These are phyloP conservation scores for Quercus tomentella DNA, from an alignment of 331 rosid genomes.

Conservation along the genomic window DNA sequence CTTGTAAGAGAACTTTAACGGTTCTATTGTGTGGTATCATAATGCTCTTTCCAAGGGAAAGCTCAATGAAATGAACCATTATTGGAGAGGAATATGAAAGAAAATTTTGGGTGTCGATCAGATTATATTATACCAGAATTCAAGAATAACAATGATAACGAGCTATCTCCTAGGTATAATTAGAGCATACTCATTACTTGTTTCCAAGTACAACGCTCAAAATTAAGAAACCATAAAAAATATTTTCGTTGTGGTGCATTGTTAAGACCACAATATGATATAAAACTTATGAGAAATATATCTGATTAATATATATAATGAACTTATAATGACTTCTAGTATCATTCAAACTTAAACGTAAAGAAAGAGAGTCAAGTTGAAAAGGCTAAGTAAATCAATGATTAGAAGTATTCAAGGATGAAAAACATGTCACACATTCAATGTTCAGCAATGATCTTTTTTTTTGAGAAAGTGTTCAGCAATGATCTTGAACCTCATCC, in stretches of 20 bases:
- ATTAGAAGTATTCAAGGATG: background rate
- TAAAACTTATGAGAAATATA: background rate
- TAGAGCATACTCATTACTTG: background rate
- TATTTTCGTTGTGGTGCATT: background rate
- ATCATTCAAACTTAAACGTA: background rate
- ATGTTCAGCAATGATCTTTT: background rate
- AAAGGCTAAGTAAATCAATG: background rate
- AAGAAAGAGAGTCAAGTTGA: background rate
- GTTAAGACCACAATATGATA: background rate
- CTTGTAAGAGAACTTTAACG: conserved; percentile 35
- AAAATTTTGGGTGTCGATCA: background rate
- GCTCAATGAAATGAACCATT: conserved; percentile 42
- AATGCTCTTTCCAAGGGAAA: conserved; percentile 36
- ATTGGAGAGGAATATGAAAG: conserved; percentile 36
- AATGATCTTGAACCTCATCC: background rate
- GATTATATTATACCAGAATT: background rate
- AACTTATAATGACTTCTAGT: background rate
- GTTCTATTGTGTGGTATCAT: conserved; percentile 17
- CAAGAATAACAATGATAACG: background rate
- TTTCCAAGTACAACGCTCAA: background rate
- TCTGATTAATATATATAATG: background rate
- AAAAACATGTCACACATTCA: background rate
- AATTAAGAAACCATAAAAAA: background rate
- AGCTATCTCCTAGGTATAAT: too few species aligned
- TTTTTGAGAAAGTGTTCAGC: too few species aligned